Base-by-base conservation (phyloP, 495 filamentous ascomycete genomes). In the Aspergillus sclerotioniger region DNA sequence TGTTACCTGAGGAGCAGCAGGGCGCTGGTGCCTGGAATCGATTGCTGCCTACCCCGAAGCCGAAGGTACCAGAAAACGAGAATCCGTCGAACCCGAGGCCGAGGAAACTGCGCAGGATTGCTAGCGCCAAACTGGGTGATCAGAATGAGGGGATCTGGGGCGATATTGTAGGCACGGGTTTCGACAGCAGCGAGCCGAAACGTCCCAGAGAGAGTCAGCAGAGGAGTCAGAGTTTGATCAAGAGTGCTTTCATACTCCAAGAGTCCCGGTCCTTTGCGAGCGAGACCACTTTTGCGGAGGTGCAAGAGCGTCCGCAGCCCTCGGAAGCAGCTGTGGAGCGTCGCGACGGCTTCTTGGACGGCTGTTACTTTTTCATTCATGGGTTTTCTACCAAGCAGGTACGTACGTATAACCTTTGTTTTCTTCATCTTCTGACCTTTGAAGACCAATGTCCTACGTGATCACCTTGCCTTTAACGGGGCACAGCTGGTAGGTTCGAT, bases 121-220 rank as follows among this genome's bases (percentile, higher is more conserved):
- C 90, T 43, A 95, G 90, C 65, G 84, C 85, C 59, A 90, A 89
- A 64, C 72, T 97, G 13, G 84, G 79, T 48, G 88, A 81, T 55
- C 90, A 96, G 62, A 92, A 86, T 64, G 84, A 90, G 62, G 83
- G 84, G 35, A 81, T 98, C 1, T 98, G 92, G 94, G 85, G 86
- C 12, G 90, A 94, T 60, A 95, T 98, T 59, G 82, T 95, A 10
- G 87, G 82, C 53, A 74, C 68, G 3, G 80, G 74, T 2, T 73
- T 78, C 45, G 69, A 73, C 12, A 66, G 58, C 9, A 52, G 47
- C 12, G 64, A 71, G 9, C 46, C 56, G 21, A 53, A 74, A 19
- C 71, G 65, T 46, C 45, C 66, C 29, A 69, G 65, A 54, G 68
- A 62, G 8, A 71, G 60, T 46, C 67, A 66, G 39, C 68, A 74